phyloP scores from a whole-genome alignment of 2,329 filamentous ascomycete genomes.

The Plectosphaerella plurivora region DNA sequence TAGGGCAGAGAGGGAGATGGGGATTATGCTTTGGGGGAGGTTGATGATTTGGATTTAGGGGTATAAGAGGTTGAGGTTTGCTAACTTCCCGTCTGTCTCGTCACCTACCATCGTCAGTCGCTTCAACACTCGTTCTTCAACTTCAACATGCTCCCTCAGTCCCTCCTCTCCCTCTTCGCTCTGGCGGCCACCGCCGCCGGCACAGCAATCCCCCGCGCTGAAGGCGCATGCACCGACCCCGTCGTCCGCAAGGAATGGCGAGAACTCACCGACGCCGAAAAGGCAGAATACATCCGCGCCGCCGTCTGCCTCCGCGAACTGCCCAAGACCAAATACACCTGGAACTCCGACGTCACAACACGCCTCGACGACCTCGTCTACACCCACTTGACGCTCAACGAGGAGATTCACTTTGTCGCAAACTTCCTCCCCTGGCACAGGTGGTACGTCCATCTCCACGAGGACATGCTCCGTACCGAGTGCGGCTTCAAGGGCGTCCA shows the following conservation, averaged over 20 bases:
- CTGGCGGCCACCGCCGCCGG: slow-evolving; percentile 2
- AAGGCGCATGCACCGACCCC: slow-evolving; percentile 9
- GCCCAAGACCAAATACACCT: slow-evolving; percentile 9
- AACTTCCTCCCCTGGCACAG: slow-evolving; percentile 31
- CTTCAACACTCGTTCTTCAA: background rate
- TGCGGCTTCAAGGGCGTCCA: slow-evolving; percentile 26
- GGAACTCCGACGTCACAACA: slow-evolving; percentile 9
- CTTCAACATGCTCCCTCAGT: slow-evolving; percentile 2
- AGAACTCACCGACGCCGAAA: slow-evolving; percentile 11
- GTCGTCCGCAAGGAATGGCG: slow-evolving; percentile 14
- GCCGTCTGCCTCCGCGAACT: slow-evolving; percentile 11
- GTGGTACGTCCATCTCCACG: slow-evolving; percentile 21
- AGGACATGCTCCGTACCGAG: slow-evolving; percentile 19
- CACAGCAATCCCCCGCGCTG: slow-evolving; percentile 3
- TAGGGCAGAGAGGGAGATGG: too few relatives aligned
- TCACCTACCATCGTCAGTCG: too few relatives aligned
- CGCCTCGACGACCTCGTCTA: slow-evolving; percentile 13
- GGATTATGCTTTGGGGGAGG: too few relatives aligned
- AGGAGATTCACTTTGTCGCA: slow-evolving; percentile 14
- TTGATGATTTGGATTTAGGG: too few relatives aligned
- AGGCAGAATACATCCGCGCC: slow-evolving; percentile 13
- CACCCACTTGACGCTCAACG: slow-evolving; percentile 12
- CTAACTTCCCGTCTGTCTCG: too few relatives aligned
- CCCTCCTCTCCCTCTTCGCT: background rate
- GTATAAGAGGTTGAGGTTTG: too few relatives aligned